These are phyloP conservation scores for Cyamopsis tetragonoloba DNA, from an alignment of 306 rosid species.

Conservation along the genomic window DNA sequence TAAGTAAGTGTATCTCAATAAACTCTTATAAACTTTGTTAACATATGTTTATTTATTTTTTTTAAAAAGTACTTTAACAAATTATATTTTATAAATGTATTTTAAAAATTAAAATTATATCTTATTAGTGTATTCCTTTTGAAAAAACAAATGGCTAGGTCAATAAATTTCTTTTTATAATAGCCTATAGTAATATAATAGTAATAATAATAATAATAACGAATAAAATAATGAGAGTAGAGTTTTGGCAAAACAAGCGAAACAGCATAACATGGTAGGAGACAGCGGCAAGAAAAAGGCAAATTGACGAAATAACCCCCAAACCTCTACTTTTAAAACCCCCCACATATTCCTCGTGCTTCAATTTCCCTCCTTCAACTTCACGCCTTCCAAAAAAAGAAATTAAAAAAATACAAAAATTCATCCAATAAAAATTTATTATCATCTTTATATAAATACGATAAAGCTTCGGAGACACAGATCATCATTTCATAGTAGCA, in stretches of 20 bases:
- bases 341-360: conserved; percentile 96
- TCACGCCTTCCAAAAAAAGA: background rate
- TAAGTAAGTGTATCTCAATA: too few relatives aligned
- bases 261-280: background rate
- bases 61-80: too few relatives aligned
- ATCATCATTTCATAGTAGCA: background rate
- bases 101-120: too few relatives aligned
- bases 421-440: background rate
- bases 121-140: too few relatives aligned
- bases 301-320: background rate
- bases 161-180: too few relatives aligned
- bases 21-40: too few relatives aligned
- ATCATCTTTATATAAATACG: conserved; percentile 14
- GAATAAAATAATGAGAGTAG: background rate
- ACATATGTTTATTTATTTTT: too few relatives aligned
- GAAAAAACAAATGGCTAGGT: too few relatives aligned
- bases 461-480: conserved; percentile 4
- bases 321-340: background rate
- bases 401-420: background rate
- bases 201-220: background rate
- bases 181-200: background rate
- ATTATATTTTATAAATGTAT: too few relatives aligned
- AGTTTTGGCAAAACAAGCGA: conserved; percentile 18
- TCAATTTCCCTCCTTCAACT: conserved; percentile 28
- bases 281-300: conserved; percentile 30